Evolutionary conservation across 495 filamentous ascomycete genomes (phyloP).

Genomic region (Penicillium coprophilum): DNA sequence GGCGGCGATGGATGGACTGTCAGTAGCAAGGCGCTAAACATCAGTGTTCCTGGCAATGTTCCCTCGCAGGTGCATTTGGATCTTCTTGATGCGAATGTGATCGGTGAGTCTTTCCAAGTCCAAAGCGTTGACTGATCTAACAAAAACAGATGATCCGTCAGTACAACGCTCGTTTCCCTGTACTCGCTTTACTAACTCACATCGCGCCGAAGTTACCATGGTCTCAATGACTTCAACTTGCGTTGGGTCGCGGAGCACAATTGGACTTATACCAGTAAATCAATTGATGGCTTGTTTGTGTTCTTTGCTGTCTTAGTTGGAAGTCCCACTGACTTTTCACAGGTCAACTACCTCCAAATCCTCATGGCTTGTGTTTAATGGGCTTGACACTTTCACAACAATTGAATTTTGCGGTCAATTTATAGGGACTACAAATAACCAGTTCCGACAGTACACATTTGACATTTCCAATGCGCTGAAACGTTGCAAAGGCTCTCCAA

Average conservation of each 20-base stretch:
- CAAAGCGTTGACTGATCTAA: slow-evolving; percentile 8
- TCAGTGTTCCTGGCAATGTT: slow-evolving; percentile 56
- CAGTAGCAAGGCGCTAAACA: slow-evolving; percentile 50
- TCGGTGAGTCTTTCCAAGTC: slow-evolving; percentile 32
- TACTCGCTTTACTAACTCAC: slow-evolving; percentile 10
- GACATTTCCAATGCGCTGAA: slow-evolving; percentile 55
- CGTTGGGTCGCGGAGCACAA: slow-evolving; percentile 60
- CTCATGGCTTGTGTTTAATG: slow-evolving; percentile 62
- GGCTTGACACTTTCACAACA: slow-evolving; percentile 64
- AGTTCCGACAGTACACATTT: slow-evolving; percentile 72
- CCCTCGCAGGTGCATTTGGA: slow-evolving; percentile 67
- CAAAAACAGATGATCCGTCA: slow-evolving; percentile 47
- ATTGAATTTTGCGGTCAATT: slow-evolving; percentile 59
- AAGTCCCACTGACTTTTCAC: slow-evolving; percentile 11
- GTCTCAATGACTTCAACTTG: slow-evolving; percentile 61
- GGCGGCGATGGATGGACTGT: slow-evolving; percentile 57
- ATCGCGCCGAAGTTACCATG: slow-evolving; percentile 39
- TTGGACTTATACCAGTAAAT: slow-evolving; percentile 63
- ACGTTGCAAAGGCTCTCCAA: slow-evolving; percentile 43
- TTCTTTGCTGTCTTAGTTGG: background rate
- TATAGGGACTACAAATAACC: slow-evolving; percentile 66
- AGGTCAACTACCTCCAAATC: slow-evolving; percentile 29
- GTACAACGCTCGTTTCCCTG: slow-evolving; percentile 19
- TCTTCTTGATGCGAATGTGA: slow-evolving; percentile 51
- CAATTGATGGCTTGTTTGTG: slow-evolving; percentile 49